Percentiles rank a stretch among this genome's conserved stretches.
These are phyloP conservation scores for Prunus yedoensis DNA, from an alignment of 331 rosid species.

Conservation along the genomic window DNA sequence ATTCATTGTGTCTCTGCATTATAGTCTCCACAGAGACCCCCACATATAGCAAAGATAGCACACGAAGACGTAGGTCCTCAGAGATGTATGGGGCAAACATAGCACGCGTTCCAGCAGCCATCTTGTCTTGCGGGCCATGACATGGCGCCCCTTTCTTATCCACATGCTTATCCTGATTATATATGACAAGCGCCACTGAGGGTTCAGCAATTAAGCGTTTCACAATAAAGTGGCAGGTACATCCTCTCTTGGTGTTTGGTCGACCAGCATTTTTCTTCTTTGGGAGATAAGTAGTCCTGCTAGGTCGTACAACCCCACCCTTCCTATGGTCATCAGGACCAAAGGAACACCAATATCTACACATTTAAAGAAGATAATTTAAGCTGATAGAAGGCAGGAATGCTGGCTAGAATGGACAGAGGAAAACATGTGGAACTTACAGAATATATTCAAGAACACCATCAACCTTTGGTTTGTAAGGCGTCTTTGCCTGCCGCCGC, in stretches of 20 bases:
- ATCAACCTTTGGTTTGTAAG: slow-evolving; percentile 83
- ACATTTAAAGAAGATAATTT: slow-evolving; percentile 19
- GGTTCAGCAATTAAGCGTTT: slow-evolving; percentile 89
- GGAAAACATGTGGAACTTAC: slow-evolving; percentile 47
- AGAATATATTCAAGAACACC: slow-evolving; percentile 86
- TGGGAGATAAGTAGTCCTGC: slow-evolving; percentile 63
- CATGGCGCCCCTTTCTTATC: slow-evolving; percentile 89
- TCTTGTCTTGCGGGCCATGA: slow-evolving; percentile 91
- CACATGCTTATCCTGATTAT: slow-evolving; percentile 79
- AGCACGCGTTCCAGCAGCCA: slow-evolving; percentile 88
- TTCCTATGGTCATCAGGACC: slow-evolving; percentile 95
- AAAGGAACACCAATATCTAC: slow-evolving; percentile 97
- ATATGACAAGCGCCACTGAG: slow-evolving; percentile 76
- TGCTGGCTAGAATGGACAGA: background rate
- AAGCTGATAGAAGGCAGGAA: slow-evolving; percentile 13
- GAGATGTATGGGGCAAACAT: slow-evolving; percentile 93
- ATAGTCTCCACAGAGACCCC: slow-evolving; percentile 97
- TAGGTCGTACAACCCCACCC: slow-evolving; percentile 82
- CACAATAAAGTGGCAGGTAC: slow-evolving; percentile 90
- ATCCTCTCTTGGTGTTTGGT: slow-evolving; percentile 94
- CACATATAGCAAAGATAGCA: slow-evolving; percentile 75
- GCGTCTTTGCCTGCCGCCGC: slow-evolving; percentile 43
- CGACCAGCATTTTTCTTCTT: slow-evolving; percentile 89
- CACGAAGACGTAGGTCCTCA: slow-evolving; percentile 87
- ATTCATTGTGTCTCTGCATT: slow-evolving; percentile 91